Percentiles rank a stretch among this genome's conserved stretches.
phyloP scores from a whole-genome alignment of 192 early-diverging fungal species.

The Backusella macrospora region DNA sequence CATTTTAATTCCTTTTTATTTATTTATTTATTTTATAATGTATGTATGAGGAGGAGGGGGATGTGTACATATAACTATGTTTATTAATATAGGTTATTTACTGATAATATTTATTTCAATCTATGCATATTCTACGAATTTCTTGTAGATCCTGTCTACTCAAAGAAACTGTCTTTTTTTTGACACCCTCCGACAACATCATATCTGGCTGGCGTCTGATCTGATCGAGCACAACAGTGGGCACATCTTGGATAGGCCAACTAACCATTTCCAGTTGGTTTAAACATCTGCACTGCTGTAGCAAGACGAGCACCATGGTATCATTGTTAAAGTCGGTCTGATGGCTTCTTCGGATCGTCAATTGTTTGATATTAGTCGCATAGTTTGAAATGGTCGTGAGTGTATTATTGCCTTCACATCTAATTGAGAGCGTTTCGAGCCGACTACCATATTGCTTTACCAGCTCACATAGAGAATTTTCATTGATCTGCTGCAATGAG shows the following conservation, averaged over 20 bases:
- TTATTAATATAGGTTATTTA: constrained; percentile 12
- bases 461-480: constrained; percentile 2
- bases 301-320: not conserved
- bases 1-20: not conserved
- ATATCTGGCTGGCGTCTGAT: not conserved
- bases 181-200: not conserved
- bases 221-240: constrained; percentile 11
- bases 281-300: constrained; percentile 12
- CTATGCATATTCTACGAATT: constrained; percentile 20
- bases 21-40: not conserved
- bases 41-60: not conserved
- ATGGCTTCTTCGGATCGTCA: constrained; percentile 14
- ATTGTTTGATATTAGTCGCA: not conserved
- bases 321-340: not conserved
- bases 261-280: constrained; percentile 20
- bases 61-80: not conserved
- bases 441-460: not conserved
- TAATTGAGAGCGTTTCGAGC: constrained; percentile 3
- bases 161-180: constrained; percentile 14
- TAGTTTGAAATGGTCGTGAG: constrained; percentile 2
- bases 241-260: constrained; percentile 22
- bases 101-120: constrained; percentile 10
- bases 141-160: constrained; percentile 15
- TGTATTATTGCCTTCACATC: constrained; percentile 16
- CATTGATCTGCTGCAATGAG: constrained; percentile 20